Base-by-base conservation (phyloP, 306 rosid genomes). In the Trifolium subterraneum region DNA sequence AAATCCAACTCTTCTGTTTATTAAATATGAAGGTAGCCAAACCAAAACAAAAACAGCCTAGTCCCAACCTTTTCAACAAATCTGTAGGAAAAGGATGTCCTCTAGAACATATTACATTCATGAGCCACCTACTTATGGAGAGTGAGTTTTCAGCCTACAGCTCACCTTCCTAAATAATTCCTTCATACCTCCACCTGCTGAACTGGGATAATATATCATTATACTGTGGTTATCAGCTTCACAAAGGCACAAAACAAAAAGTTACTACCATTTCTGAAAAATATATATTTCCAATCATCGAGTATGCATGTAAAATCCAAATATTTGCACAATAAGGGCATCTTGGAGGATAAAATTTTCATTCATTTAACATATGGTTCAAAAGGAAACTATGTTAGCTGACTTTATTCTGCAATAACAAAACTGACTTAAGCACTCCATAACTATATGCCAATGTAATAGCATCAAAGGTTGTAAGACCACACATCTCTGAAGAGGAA, bases 171-270 rank as follows among this genome's bases (percentile, higher is more conserved):
- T 87, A 81, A 94, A 94, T 69, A 94, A 80, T 78, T 92, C 96
- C 90, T 94, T 94, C 99, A 94, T 94, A 58, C 99, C 99, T 75
- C 97, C 96, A 76, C 99, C 99, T 16, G 98, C 99, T 45, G 97
- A 90, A 82, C 99, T 94, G 20, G 99, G 99, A 85, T 94, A 94
- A 80, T 94, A 92, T 88, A 94, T 94, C 99, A 90, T 94, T 82
- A 94, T 90, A 78, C 97, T 82, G 86, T 94, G 99, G 84, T 94
- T 88, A 81, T 94, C 92, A 77, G 93, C 99, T 94, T 91, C 86
- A 86, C 8, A 82, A 38, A 84, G 79, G 79, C 14, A 84, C 6
- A 20, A 10, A 69, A 55, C 75, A 61, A 63, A 65, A 29, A 66
- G 70, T 87, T 78, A 87, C n/a, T 50, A 81, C 47, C 81, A 80